phyloP scores from a whole-genome alignment of 257 asterid genomes.

The Rhazya stricta region DNA sequence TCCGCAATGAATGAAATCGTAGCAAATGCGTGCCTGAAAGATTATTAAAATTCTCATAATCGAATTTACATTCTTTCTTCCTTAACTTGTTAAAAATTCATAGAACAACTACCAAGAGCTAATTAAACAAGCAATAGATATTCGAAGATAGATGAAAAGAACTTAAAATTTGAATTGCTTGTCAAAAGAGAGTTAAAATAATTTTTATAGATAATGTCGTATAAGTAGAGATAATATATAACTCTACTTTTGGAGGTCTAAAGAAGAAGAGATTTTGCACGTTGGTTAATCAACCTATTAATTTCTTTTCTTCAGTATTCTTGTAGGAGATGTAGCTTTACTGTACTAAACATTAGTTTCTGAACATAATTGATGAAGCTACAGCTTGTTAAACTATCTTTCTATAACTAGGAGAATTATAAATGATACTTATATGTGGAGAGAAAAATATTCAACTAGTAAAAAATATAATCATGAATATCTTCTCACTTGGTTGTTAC shows the following conservation, averaged over 20 bases:
- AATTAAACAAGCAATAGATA: not conserved
- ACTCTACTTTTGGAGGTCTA: not conserved
- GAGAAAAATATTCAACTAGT: too few relatives aligned
- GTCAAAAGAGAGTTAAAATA: too few relatives aligned
- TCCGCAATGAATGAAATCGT: conserved; percentile 64
- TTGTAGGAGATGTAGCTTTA: not conserved
- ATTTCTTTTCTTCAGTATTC: not conserved
- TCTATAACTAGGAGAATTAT: too few relatives aligned
- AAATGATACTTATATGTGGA: too few relatives aligned
- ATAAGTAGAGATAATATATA: too few relatives aligned
- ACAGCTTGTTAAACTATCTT: not conserved
- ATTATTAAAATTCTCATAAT: too few relatives aligned
- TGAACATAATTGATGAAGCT: not conserved
- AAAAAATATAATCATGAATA: not conserved
- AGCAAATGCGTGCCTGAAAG: conserved; percentile 61
- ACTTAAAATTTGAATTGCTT: not conserved
- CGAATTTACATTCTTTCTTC: not conserved
- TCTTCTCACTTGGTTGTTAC: conserved; percentile 46
- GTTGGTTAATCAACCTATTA: not conserved
- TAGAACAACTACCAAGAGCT: too few relatives aligned
- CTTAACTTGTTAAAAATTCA: too few relatives aligned
- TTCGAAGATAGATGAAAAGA: too few relatives aligned
- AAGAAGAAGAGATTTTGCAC: too few relatives aligned
- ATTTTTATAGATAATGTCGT: too few relatives aligned
- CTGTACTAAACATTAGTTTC: not conserved